Base-by-base conservation (phyloP, 2,329 filamentous ascomycete genomes). In the Septoria petroselini region DNA sequence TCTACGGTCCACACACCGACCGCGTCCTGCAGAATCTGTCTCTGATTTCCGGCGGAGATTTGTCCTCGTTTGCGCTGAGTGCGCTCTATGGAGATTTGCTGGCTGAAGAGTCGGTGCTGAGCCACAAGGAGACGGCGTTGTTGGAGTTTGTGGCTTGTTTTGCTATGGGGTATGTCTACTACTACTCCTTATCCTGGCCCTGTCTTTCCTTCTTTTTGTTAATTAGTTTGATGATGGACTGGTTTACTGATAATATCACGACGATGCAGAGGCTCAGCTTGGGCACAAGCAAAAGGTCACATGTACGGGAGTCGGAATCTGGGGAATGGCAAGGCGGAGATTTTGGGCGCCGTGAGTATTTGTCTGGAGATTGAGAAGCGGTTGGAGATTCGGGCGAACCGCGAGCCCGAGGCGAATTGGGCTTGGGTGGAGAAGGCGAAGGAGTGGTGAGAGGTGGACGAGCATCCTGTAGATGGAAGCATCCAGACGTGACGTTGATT, bases 91-190 rank as follows among this genome's bases (percentile, higher is more conserved):
- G 55, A 3, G 55, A 58, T 40, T 31, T 58, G 30, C 56, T 58
- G 55, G 55, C 55, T 1, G 55, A 58, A 30, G 51, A 50, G 33
- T 45, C 50, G 7, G 14, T 53, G 3, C 35, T 58, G 17, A 46
- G 53, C 27, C 51, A 51, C 7, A 58, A 57, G 39, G 56, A 58
- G 29, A 58, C 56, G 8, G 51, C 50, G 1, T 14, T 58, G 46
- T 29, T 58, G 12, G 54, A 58, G 27, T 58, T 58, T 19, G 15
- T 58, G 33, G 56, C 53, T 12, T 58, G 56, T 42, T 58, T 57
- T 48, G 56, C 54, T 4, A 45, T 48, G n/a, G 56, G 52, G 53
- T 55, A 39, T 25, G 45, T 44, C n/a, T n/a, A n/a, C n/a, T n/a
- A n/a, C n/a, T n/a, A n/a, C n/a, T n/a, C n/a, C n/a, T n/a, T n/a